Conservation (phyloP, 208 protist genomes). For the Acanthamoeba quina region DNA sequence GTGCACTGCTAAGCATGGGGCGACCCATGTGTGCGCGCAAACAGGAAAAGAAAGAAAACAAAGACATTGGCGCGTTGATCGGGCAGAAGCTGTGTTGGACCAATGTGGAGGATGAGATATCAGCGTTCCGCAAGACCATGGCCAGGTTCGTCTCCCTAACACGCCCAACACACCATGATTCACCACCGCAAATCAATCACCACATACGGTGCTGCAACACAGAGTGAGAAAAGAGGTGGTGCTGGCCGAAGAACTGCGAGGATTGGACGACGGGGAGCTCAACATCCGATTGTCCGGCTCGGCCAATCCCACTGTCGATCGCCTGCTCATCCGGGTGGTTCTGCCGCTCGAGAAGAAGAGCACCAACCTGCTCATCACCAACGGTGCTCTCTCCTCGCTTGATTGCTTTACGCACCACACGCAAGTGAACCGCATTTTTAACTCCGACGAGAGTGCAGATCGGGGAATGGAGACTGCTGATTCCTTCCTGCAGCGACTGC, state of each 20-base stretch:
- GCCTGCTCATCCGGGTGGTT: not conserved
- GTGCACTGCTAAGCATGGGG: not conserved
- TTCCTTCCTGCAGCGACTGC: constrained; percentile 15
- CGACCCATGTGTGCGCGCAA: not conserved
- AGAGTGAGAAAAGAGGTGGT: constrained; percentile 35
- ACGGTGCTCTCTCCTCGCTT: not conserved
- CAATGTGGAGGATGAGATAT: not conserved
- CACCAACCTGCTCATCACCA: not conserved
- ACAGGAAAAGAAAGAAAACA: constrained; percentile 39
- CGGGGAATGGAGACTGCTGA: constrained; percentile 11
- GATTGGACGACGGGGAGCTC: constrained; percentile 20
- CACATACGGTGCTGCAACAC: not conserved
- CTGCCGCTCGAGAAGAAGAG: constrained; percentile 25
- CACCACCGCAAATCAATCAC: not conserved
- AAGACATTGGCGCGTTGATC: not conserved
- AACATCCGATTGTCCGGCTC: constrained; percentile 8
- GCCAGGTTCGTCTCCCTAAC: not conserved
- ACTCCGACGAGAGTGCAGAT: not conserved
- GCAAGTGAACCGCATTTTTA: not conserved
- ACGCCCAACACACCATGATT: not conserved
- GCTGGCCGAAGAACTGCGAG: not conserved
- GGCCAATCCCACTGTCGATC: not conserved
- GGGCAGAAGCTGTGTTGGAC: not conserved
- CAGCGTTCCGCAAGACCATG: constrained; percentile 24
- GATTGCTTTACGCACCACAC: not conserved